Conservation (phyloP, 2,329 filamentous ascomycete species). For the Diaporthe destruens region DNA sequence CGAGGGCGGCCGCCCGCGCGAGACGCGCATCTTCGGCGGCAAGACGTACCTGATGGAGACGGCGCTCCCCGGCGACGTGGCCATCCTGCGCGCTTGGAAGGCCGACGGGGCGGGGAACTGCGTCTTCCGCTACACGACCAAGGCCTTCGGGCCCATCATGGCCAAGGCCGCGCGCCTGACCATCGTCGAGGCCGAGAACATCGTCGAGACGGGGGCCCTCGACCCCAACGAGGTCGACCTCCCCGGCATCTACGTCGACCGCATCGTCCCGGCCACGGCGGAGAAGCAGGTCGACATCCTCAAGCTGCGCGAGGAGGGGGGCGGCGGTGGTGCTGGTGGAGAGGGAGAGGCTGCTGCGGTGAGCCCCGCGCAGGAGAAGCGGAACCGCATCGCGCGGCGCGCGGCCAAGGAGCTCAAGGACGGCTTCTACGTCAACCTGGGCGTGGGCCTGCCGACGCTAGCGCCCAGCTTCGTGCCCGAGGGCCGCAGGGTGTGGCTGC, state of each 20-base stretch:
- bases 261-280: conserved; percentile 80
- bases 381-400: conserved; percentile 80
- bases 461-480: conserved; percentile 80
- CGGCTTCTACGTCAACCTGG: conserved; percentile 84
- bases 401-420: conserved; percentile 86
- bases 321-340: conserved; percentile 51
- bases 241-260: conserved; percentile 85
- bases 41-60: conserved; percentile 83
- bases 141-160: conserved; percentile 81
- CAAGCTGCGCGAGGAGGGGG: conserved; percentile 65
- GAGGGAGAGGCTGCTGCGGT: conserved; percentile 53
- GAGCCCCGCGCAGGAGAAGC: conserved; percentile 63
- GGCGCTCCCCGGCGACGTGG: conserved; percentile 80
- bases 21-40: conserved; percentile 80
- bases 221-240: conserved; percentile 81
- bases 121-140: conserved; percentile 83
- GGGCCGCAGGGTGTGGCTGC: conserved; percentile 81
- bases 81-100: conserved; percentile 82
- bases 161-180: conserved; percentile 83
- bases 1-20: conserved; percentile 74
- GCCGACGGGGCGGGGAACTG: conserved; percentile 83
- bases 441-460: conserved; percentile 85
- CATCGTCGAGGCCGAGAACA: conserved; percentile 88
- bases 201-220: conserved; percentile 80
- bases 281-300: conserved; percentile 79